These are phyloP conservation scores for Ceratobasidium sp. DNA, from an alignment of 1,284 basidiomycete species.

Conservation along the genomic window DNA sequence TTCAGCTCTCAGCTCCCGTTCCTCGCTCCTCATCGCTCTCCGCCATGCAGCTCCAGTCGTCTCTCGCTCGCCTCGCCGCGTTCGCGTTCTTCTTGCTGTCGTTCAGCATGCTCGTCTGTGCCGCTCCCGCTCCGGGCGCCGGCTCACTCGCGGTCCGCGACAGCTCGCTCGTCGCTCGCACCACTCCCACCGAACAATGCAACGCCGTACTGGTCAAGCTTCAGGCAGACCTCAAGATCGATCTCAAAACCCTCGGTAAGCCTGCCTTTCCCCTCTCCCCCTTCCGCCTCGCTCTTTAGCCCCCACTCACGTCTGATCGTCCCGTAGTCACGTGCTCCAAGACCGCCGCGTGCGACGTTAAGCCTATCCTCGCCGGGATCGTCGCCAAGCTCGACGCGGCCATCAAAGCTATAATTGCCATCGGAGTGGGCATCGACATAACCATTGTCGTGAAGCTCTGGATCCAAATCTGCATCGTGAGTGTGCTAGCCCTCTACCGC, in stretches of 20 bases:
- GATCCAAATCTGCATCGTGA: constrained; percentile 23
- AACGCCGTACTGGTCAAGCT: neutral
- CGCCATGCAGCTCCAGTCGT: constrained; percentile 32
- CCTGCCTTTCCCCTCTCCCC: neutral
- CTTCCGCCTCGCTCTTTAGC: no score
- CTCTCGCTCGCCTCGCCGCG: constrained; percentile 17
- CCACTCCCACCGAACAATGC: constrained; percentile 16
- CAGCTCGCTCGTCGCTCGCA: constrained; percentile 27
- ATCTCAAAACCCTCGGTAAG: constrained; percentile 13
- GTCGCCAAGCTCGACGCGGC: constrained; percentile 4
- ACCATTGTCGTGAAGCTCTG: neutral
- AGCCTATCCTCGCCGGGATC: neutral
- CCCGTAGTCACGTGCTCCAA: neutral
- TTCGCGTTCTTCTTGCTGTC: constrained; percentile 28
- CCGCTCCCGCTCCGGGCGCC: constrained; percentile 20
- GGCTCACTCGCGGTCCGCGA: neutral
- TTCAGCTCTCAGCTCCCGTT: neutral
- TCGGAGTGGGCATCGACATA: constrained; percentile 25
- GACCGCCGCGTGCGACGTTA: neutral
- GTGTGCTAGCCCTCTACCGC: neutral
- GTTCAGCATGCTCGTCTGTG: constrained; percentile 27
- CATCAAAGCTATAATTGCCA: constrained; percentile 11
- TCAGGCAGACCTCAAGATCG: neutral
- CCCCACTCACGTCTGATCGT: neutral
- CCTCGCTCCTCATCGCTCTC: neutral